Evolutionary conservation across 371 early-diverging fungal species (phyloP), one percentile per base, ranked within the genome.

Genomic region (Apophysomyces ossiformis): DNA sequence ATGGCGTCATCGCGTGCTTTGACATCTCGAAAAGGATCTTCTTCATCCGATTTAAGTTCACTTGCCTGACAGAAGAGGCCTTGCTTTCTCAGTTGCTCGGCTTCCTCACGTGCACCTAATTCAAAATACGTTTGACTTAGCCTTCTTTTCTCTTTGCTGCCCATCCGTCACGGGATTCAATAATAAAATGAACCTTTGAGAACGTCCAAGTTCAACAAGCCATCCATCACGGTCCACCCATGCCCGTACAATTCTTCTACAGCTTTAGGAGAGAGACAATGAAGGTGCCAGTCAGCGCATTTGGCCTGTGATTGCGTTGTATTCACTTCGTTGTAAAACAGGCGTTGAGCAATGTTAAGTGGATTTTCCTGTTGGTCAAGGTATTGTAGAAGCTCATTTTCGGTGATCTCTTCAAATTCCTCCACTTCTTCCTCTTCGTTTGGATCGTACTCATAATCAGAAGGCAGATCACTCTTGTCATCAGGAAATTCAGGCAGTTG

Each of bases 1-100:
- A 85, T 87, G 21, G 79, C 73, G 65, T 89, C 90, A 56, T 85
- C 88, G 7, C 89, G 78, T 5, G 89, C 88, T 37, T 73, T 82
- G 1, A 76, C 70, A 45, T 89, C 89, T 56, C 88, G 70, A 66
- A 79, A 87, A 8, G 86, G 85, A 64, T 89, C 90, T 35, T 84
- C 83, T 8, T 79, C 79, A 5, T 77, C 75, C 37, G 69, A 59
- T 35, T 69, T 64, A 8, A 67, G 37, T 7, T 70, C 61, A n/a
- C 71, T 67, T 37, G 85, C 78, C n/a, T 71, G 71, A 1, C 60
- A 64, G 57, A 83, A 73, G 18, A 50, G 44, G 4, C 73, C 77
- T 9, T 68, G 50, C 13, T 71, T 47, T 18, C 68, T 50, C 61
- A 83, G 37, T 5, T 47, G 18, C 12, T 67, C 50, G 2, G 84